Evolutionary conservation across 169 alveolate genomes (phyloP).

Genomic region (Eimeria brunetti): DNA sequence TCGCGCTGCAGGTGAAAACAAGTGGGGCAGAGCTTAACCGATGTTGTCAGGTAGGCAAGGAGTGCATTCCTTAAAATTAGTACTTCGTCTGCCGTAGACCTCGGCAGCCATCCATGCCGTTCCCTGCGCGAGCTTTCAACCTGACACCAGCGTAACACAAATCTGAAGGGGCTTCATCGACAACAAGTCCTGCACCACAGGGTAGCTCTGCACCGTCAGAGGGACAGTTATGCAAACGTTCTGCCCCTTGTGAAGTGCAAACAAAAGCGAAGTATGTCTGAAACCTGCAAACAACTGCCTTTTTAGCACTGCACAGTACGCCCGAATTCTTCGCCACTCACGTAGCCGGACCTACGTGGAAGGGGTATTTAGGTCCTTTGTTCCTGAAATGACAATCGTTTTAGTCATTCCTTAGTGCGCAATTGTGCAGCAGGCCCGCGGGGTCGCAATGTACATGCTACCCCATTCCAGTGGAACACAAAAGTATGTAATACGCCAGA

Average conservation of each 20-base stretch:
- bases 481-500: not conserved
- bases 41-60: not conserved
- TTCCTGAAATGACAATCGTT: not conserved
- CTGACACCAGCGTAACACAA: not conserved
- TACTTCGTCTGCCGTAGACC: not conserved
- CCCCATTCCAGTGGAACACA: not conserved
- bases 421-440: too few relatives aligned
- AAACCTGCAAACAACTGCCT: not conserved
- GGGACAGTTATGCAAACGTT: too few relatives aligned
- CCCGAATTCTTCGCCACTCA: not conserved
- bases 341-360: too few relatives aligned
- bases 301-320: too few relatives aligned
- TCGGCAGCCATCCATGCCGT: not conserved
- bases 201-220: not conserved
- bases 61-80: not conserved
- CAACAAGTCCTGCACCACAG: too few relatives aligned
- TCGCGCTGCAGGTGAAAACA: not conserved
- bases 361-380: not conserved
- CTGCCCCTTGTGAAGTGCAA: too few relatives aligned
- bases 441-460: too few relatives aligned
- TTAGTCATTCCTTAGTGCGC: not conserved
- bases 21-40: not conserved
- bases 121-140: not conserved
- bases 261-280: not conserved
- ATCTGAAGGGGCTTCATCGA: not conserved